These are phyloP conservation scores for Castanea mollissima DNA, from an alignment of 306 rosid species.

Conservation along the genomic window DNA sequence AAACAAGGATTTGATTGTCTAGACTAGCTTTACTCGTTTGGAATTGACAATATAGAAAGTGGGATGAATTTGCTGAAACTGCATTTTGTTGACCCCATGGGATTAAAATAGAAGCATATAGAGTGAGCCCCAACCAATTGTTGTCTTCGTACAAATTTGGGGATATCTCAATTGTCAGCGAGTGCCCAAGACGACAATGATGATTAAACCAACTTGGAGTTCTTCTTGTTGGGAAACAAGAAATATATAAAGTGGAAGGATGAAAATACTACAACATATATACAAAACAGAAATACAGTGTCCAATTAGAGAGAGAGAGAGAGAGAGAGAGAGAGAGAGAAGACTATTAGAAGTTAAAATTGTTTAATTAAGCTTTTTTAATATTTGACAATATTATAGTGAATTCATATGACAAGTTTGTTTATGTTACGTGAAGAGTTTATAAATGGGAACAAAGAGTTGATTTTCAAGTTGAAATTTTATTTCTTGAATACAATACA, in stretches of 20 bases:
- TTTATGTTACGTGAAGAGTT: no score
- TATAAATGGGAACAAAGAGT: no score
- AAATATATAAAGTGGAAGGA: neutral
- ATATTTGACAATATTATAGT: no score
- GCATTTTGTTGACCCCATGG: rapidly evolving
- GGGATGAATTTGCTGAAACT: neutral
- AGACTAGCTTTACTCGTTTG: neutral
- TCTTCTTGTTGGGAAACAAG: neutral
- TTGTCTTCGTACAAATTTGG: neutral
- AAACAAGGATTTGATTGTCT: neutral
- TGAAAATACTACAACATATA: neutral
- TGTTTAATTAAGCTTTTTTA: no score
- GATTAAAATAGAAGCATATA: neutral
- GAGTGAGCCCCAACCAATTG: neutral
- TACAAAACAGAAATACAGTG: neutral
- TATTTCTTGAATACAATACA: no score
- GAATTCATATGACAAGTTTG: no score
- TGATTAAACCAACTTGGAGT: neutral
- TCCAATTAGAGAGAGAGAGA: neutral
- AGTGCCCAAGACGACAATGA: neutral
- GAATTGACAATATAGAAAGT: neutral
- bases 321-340: neutral
- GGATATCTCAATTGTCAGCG: neutral
- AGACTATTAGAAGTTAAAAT: no score
- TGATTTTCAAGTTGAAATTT: no score